Conservation (phyloP, 2,329 filamentous ascomycete genomes). For the Tolypocladium cylindrosporum region DNA sequence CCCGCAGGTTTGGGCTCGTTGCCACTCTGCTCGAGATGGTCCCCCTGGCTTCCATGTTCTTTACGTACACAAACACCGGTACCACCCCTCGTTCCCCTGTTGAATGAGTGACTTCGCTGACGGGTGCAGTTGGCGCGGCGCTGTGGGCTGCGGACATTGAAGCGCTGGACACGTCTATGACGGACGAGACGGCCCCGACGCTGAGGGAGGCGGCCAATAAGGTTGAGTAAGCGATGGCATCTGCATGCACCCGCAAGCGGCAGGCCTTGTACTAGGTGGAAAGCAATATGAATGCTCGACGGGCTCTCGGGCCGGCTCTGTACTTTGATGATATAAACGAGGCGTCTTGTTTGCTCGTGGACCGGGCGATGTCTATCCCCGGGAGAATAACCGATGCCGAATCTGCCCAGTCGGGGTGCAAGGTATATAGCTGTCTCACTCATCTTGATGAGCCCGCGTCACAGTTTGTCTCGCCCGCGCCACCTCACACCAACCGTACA, state of each 20-base stretch:
- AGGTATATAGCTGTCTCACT: neutral
- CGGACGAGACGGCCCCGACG: constrained; percentile 37
- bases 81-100: constrained; percentile 10
- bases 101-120: constrained; percentile 1
- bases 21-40: constrained; percentile 78
- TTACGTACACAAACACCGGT: constrained; percentile 81
- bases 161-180: constrained; percentile 38
- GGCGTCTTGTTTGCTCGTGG: neutral
- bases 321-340: neutral
- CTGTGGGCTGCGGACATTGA: constrained; percentile 91
- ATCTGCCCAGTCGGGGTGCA: neutral
- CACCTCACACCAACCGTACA: neutral
- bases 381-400: neutral
- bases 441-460: neutral
- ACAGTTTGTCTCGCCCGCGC: neutral
- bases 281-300: neutral
- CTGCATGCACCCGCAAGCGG: neutral
- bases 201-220: constrained; percentile 39
- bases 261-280: neutral
- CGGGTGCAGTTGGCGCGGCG: constrained; percentile 63
- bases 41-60: constrained; percentile 72
- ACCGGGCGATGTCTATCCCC: neutral
- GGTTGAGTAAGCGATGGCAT: constrained; percentile 21
- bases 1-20: constrained; percentile 57
- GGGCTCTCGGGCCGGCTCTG: neutral